Evolutionary conservation across 495 filamentous ascomycete species (phyloP), one percentile per base, ranked within the genome.

Genomic region (Geopyxis carbonaria): DNA sequence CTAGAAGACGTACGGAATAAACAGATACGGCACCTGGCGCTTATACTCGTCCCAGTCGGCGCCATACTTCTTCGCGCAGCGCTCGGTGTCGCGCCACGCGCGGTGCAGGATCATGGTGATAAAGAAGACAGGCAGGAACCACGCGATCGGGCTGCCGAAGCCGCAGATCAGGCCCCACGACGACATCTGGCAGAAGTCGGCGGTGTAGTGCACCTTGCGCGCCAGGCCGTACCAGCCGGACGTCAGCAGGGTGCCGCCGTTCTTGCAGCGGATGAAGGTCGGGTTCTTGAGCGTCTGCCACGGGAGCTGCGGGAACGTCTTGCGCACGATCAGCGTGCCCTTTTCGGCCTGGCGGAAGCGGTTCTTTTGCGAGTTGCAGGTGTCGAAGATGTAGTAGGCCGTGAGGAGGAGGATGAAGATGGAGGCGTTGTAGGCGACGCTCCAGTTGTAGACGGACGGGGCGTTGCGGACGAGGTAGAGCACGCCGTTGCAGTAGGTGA

Each of bases 41-140:
- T 82, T 78, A 58, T 94, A 97, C 65, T 93, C 78, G 31, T 62
- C 59, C 89, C 89, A 97, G 30, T 80, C 76, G 37, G 84, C 78
- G 20, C 89, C 89, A 62, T 97, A 97, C 69, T 84, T 93, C 54
- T 62, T 67, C 28, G 73, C 68, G 62, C 89, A 97, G 40, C 76
- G 66, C 48, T 78, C 66, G 43, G 91, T 85, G 60, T 97, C 89
- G 40, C 89, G 72, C 55, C 65, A 65, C 15, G 83, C 78, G 40
- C 89, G 80, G 61, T 97, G 89, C 11, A 72, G 62, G 56, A 97
- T 95, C 89, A 97, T 95, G 51, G 60, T 64, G 18, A 66, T 62
- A 58, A 97, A 97, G 66, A 97, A 97, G 29, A 80, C 57, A 9
- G 85, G 81, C 52, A 95, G 92, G 59, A 97, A 97, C 86, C 87